A percentile compares a stretch with the other conserved stretches of the same genome.
These are phyloP conservation scores for Colletotrichum nymphaeae DNA, from an alignment of 2,329 filamentous ascomycete species.

Conservation along the genomic window DNA sequence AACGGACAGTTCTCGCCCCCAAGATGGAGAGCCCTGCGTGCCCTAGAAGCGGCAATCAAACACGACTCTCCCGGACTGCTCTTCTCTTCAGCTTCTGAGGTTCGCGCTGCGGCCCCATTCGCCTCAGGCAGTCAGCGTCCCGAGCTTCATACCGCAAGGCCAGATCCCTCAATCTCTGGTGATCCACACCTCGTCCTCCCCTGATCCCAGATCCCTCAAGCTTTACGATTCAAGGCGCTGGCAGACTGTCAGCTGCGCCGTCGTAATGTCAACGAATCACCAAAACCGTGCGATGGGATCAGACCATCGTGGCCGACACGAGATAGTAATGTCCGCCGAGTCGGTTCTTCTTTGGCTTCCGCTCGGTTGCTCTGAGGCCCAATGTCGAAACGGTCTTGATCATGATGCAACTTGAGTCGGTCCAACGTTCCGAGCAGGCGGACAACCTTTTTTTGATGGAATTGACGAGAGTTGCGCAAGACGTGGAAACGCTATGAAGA, in stretches of 20 bases:
- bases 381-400: constrained; percentile 5
- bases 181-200: constrained; percentile 22
- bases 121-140: constrained; percentile 3
- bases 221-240: constrained; percentile 31
- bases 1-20: constrained; percentile 18
- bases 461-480: not conserved
- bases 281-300: constrained; percentile 30
- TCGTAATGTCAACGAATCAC: constrained; percentile 19
- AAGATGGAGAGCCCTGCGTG: not conserved
- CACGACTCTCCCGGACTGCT: not conserved
- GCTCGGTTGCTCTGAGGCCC: not conserved
- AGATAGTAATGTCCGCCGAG: constrained; percentile 8
- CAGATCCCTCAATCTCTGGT: constrained; percentile 21
- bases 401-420: not conserved
- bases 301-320: constrained; percentile 21
- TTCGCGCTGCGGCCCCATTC: constrained; percentile 16
- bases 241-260: constrained; percentile 6
- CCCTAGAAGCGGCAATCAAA: constrained; percentile 17
- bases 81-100: constrained; percentile 5
- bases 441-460: not conserved
- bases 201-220: constrained; percentile 28
- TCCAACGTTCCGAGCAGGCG: constrained; percentile 13
- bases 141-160: constrained; percentile 7
- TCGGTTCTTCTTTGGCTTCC: constrained; percentile 8
- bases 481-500: not conserved